These are phyloP conservation scores for Polychytrium aggregatum DNA, from an alignment of 192 early-diverging fungal genomes.

Conservation along the genomic window DNA sequence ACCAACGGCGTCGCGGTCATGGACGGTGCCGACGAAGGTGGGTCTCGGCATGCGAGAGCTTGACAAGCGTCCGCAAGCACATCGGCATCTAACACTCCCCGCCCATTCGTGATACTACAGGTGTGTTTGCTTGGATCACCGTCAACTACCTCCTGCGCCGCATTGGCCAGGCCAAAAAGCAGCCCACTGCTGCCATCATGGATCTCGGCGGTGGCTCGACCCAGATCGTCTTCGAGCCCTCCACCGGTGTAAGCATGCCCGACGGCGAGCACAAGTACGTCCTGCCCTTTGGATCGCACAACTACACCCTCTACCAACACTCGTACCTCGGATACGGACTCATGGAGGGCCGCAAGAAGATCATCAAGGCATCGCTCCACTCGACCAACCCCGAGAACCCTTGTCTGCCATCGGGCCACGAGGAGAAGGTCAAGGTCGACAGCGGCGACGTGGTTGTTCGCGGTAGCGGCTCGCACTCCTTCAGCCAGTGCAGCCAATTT, in stretches of 20 bases:
- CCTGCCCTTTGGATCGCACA: conserved; percentile 56
- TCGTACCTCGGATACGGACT: conserved; percentile 90
- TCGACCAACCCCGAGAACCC: conserved; percentile 22
- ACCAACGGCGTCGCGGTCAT: conserved; percentile 75
- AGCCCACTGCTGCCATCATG: conserved; percentile 75
- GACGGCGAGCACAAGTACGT: conserved; percentile 65
- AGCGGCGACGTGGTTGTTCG: conserved; percentile 13
- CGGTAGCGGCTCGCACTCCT: conserved; percentile 32
- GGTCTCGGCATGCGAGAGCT: neutral
- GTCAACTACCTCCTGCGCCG: conserved; percentile 78
- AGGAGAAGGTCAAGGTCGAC: conserved; percentile 2
- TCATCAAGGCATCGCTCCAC: conserved; percentile 21
- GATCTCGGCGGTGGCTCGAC: conserved; percentile 96
- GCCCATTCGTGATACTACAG: conserved; percentile 3
- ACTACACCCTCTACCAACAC: conserved; percentile 86
- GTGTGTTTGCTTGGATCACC: conserved; percentile 97
- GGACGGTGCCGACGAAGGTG: conserved; percentile 93
- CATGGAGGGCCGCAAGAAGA: conserved; percentile 67
- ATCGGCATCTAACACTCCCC: neutral
- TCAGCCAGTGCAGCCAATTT: conserved; percentile 33
- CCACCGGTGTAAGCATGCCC: conserved; percentile 28
- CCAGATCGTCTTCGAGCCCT: conserved; percentile 94
- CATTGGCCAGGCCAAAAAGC: conserved; percentile 40
- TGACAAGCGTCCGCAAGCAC: neutral
- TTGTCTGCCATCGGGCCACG: conserved; percentile 51